Base-by-base conservation (phyloP, 1,139 yeast genomes). In the Kodamaea derodonti region DNA sequence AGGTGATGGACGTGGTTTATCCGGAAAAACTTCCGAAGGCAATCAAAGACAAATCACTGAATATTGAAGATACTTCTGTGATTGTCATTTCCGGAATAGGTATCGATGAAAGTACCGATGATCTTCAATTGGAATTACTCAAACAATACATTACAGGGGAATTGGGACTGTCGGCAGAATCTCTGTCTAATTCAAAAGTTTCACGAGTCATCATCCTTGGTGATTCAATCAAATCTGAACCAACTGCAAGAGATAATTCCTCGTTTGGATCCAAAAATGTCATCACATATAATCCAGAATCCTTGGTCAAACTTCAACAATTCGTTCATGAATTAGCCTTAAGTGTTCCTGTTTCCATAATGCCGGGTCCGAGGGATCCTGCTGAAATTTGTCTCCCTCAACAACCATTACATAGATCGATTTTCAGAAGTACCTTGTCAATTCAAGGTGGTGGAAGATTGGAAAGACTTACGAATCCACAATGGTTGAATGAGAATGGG, bases 331-430 rank as follows among this genome's bases (percentile, higher is more conserved):
- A 82, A n/a, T 42, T 86, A 3, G 60, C 80, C 3, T 58, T 69
- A 8, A 67, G 82, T 4, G 58, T 87, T 14, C 83, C 94, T 0
- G 78, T 90, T 4, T 74, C 82, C 24, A 54, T 94, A 3, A 72
- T 92, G 80, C 96, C 98, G 0, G 98, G 98, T 4, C 71, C 64
- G 4, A 60, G 68, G 6, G 99, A 92, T 55, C 95, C 97, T 0
- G 80, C 88, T 7, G 95, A 84, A 45, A 65, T 75, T 13, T 77
- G 94, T 36, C 59, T 87, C 41, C 99, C 99, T 0, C 97, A 92
- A 57, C 96, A 85, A 54, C 85, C 95, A 3, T 57, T 92, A 12
- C 96, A 92, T 53, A 69, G 68, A 37, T 82, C 95, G 1, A 65
- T 92, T 39, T 79, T 92, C 50, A 65, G 67, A 5, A 55, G 60